Evolutionary conservation across 2,329 filamentous ascomycete genomes (phyloP).

Genomic region (Monosporascus sp.): DNA sequence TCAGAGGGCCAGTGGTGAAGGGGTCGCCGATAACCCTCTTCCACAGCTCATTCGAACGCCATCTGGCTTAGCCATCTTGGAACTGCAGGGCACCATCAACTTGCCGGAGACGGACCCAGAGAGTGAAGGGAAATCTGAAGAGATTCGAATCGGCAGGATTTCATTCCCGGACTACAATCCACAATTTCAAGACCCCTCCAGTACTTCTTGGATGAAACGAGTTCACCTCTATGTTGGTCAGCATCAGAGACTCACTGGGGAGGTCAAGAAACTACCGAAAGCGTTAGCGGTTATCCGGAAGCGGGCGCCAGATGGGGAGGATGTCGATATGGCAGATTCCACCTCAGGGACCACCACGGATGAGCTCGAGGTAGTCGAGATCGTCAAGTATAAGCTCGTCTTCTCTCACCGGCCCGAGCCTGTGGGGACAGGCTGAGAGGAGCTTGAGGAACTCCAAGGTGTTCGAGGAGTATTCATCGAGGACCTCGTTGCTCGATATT

Average conservation of each 20-base stretch:
- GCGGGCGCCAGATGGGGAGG: conserved; percentile 32
- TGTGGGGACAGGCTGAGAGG: conserved; percentile 48
- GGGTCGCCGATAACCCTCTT: conserved; percentile 48
- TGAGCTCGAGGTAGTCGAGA: conserved; percentile 77
- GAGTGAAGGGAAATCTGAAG: conserved; percentile 25
- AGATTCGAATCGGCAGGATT: conserved; percentile 63
- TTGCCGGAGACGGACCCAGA: conserved; percentile 47
- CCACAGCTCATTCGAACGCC: conserved; percentile 85
- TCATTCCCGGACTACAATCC: conserved; percentile 72
- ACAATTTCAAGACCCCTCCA: conserved; percentile 39
- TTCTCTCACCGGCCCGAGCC: conserved; percentile 85
- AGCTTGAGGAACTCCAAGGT: neutral
- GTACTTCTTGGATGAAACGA: conserved; percentile 80
- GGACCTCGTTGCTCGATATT: neutral
- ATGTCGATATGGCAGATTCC: conserved; percentile 41
- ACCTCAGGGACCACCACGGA: conserved; percentile 28
- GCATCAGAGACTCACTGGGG: conserved; percentile 83
- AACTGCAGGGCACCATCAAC: conserved; percentile 89
- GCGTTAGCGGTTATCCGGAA: conserved; percentile 74
- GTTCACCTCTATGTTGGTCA: conserved; percentile 85
- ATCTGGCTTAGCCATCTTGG: conserved; percentile 80
- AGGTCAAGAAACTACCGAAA: conserved; percentile 79
- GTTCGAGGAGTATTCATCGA: neutral
- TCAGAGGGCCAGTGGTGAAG: conserved; percentile 16
- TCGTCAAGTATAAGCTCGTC: conserved; percentile 80